Evolutionary conservation across 306 rosid genomes (phyloP).

Genomic region (Rubus parviflorus): DNA sequence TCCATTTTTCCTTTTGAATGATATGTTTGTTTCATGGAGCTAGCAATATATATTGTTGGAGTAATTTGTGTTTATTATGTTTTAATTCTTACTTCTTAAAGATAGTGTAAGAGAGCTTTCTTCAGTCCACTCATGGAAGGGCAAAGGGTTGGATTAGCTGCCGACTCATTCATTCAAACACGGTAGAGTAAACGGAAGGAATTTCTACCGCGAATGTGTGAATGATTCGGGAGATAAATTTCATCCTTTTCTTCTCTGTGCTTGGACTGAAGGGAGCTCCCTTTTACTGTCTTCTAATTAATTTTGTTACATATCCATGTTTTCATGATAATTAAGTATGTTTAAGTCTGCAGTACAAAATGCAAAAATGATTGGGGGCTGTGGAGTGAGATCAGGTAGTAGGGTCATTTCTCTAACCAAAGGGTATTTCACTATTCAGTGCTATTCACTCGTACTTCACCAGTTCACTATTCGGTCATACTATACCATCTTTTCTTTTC

Average conservation of each 20-base stretch:
- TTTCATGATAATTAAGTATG: not conserved
- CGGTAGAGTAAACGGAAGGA: conserved; percentile 42
- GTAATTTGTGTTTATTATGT: not conserved
- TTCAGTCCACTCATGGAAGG: conserved; percentile 93
- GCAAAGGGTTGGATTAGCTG: conserved; percentile 73
- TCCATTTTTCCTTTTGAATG: not conserved
- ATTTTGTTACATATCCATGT: not conserved
- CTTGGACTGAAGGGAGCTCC: conserved; percentile 99
- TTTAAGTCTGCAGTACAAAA: not conserved
- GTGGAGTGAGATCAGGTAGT: not conserved
- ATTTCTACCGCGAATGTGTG: conserved; percentile 76
- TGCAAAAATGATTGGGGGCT: not conserved
- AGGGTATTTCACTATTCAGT: not conserved
- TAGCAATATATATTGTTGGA: not conserved
- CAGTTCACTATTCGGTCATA: not conserved
- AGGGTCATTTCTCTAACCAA: not conserved
- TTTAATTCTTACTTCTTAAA: not conserved
- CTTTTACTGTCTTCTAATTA: conserved; percentile 38
- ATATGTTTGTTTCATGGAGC: not conserved
- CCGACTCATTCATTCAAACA: conserved; percentile 96
- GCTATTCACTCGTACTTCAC: not conserved
- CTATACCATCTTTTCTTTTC: not conserved
- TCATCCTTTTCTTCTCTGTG: conserved; percentile 65
- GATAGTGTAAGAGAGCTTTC: conserved; percentile 74
- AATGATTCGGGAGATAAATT: conserved; percentile 86